Evolutionary conservation across 2,329 filamentous ascomycete species (phyloP), one percentile per base, ranked within the genome.

Genomic region (Venturia carpophila): DNA sequence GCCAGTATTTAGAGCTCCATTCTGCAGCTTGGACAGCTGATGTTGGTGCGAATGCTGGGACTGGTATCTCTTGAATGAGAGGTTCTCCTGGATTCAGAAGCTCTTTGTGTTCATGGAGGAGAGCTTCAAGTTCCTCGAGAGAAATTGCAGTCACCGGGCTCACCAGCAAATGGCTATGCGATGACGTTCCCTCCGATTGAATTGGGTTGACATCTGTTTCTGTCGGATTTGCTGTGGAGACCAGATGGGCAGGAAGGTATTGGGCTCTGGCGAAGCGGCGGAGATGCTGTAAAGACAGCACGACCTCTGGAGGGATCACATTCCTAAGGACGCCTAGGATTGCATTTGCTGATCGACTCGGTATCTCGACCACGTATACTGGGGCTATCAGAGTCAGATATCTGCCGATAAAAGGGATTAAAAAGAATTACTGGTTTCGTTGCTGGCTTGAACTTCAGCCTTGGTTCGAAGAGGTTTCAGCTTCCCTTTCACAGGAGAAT

Each of bases 1-100:
- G 91, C 91, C 91, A 95, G 74, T 91, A 93, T 69, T 87, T 82
- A 42, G 83, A 79, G 34, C 86, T 88, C 90, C 90, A 94, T 73
- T 84, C 79, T 34, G 83, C 84, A 10, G 91, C 89, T 74, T 93
- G 89, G 47, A 87, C 81, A 69, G 87, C 84, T 3, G 89, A 92
- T 5, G 87, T 91, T 1, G 91, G 91, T 30, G 90, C 83, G 56
- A 91, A 78, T 34, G 88, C 79, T 7, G 91, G 91, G 15, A 94
- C 87, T 0, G 85, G 83, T 64, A 91, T 84, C 64, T 42, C 60
- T n/a, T 58, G 47, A 11, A 65, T 34, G 15, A 24, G 13, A 45
- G 41, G 24, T 7, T 24, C 5, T 9, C 62, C 19, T 37, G 64
- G 64, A 15, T 10, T 27, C 19, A 62, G 62, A 4, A 65, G 34